Evolutionary conservation across 2,329 filamentous ascomycete species (phyloP).

Genomic region (Aureobasidium lini): DNA sequence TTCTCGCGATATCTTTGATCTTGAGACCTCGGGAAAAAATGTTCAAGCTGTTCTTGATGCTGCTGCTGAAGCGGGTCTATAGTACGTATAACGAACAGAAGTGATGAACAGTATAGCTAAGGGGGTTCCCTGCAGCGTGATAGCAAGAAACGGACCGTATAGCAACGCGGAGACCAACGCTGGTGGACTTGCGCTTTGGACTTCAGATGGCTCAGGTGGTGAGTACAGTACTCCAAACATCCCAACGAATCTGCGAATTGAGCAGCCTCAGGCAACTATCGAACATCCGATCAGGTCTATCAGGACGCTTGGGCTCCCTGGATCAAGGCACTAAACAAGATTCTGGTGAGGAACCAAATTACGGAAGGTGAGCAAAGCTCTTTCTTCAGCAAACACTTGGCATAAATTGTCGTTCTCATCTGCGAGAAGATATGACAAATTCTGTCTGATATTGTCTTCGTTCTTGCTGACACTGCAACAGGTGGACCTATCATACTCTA

Average conservation of each 20-base stretch:
- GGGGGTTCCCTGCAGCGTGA: not conserved
- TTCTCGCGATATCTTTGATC: constrained; percentile 32
- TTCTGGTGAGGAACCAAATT: constrained; percentile 48
- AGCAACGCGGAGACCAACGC: constrained; percentile 56
- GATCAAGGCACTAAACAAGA: constrained; percentile 36
- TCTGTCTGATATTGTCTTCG: no score
- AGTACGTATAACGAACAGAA: not conserved
- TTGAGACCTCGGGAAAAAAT: constrained; percentile 46
- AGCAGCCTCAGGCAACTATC: constrained; percentile 25
- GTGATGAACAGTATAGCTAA: not conserved
- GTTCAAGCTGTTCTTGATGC: constrained; percentile 45
- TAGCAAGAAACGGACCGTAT: constrained; percentile 49
- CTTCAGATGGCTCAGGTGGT: constrained; percentile 53
- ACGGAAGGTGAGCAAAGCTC: constrained; percentile 36
- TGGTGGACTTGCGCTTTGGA: constrained; percentile 56
- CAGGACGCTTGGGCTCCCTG: constrained; percentile 47
- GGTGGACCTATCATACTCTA: constrained; percentile 49
- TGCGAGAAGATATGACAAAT: no score
- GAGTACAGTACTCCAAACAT: not conserved
- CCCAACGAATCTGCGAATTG: not conserved
- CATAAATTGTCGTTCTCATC: no score
- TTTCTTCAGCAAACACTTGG: no score
- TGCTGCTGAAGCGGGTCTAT: constrained; percentile 43
- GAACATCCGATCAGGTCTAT: constrained; percentile 44
- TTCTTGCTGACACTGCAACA: not conserved